Evolutionary conservation across 306 rosid genomes (phyloP).

Genomic region (Corylus americana): DNA sequence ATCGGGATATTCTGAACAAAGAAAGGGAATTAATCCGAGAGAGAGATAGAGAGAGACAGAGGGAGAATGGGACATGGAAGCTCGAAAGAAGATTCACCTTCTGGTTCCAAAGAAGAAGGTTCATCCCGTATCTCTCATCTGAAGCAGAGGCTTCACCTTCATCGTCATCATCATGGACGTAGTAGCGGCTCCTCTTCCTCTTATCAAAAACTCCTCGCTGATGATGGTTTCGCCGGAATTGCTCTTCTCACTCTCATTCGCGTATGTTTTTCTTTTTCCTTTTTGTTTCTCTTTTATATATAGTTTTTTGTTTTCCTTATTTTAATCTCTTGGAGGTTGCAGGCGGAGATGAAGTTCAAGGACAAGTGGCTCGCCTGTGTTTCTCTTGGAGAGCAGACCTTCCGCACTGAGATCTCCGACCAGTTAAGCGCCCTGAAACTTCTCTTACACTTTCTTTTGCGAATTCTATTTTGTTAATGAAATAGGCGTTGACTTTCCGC

Average conservation of each 20-base stretch:
- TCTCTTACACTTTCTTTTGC: neutral
- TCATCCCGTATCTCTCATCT: slow-evolving; percentile 53
- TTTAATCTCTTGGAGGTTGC: neutral
- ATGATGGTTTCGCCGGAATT: slow-evolving; percentile 70
- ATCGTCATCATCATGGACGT: slow-evolving; percentile 18
- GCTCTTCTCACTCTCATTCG: slow-evolving; percentile 67
- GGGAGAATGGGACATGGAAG: slow-evolving; percentile 59
- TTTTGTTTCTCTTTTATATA: neutral
- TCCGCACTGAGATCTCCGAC: slow-evolving; percentile 71
- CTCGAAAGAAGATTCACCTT: slow-evolving; percentile 40
- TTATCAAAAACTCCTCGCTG: slow-evolving; percentile 39
- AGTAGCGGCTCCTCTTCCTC: slow-evolving; percentile 31
- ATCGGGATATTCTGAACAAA: no score
- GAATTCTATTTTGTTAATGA: neutral
- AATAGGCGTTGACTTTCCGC: neutral
- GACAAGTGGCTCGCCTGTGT: slow-evolving; percentile 94
- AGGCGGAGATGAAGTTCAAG: slow-evolving; percentile 95
- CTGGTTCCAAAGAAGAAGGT: slow-evolving; percentile 16
- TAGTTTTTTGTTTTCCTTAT: neutral
- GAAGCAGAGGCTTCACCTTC: slow-evolving; percentile 49
- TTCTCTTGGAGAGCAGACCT: slow-evolving; percentile 90
- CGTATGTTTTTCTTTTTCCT: slow-evolving; percentile 25
- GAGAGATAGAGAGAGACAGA: neutral
- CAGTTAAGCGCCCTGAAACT: slow-evolving; percentile 39
- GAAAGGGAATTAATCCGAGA: neutral